These are phyloP conservation scores for Hysterium pulicare DNA, from an alignment of 2,329 filamentous ascomycete genomes.

Conservation along the genomic window DNA sequence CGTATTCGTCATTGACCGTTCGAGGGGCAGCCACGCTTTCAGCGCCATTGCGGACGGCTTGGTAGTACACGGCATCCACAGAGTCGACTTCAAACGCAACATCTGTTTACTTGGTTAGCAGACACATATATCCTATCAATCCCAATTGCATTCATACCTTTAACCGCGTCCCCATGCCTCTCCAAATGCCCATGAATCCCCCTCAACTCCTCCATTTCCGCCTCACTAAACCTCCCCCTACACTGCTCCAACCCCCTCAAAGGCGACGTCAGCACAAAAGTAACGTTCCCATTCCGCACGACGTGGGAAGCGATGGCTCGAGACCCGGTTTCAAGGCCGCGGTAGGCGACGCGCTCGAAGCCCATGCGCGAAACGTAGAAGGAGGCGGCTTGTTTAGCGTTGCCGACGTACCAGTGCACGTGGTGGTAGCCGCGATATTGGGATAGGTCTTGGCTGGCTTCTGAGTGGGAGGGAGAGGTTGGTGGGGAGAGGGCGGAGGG, in stretches of 20 bases:
- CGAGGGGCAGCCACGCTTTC: conserved; percentile 61
- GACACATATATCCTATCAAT: background rate
- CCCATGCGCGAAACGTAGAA: conserved; percentile 88
- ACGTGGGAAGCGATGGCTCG: conserved; percentile 81
- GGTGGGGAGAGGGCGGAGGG: conserved; percentile 27
- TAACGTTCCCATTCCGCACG: conserved; percentile 69
- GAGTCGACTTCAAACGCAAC: conserved; percentile 93
- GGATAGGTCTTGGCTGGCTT: conserved; percentile 44
- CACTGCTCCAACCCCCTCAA: conserved; percentile 51
- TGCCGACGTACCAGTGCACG: conserved; percentile 94
- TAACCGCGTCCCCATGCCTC: conserved; percentile 87
- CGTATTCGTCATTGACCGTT: conserved; percentile 55
- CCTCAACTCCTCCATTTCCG: conserved; percentile 63
- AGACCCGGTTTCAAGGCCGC: conserved; percentile 82
- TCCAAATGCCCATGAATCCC: conserved; percentile 83
- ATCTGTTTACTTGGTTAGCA: conserved; percentile 46
- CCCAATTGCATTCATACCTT: conserved; percentile 40
- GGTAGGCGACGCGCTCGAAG: conserved; percentile 78
- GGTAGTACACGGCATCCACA: conserved; percentile 73
- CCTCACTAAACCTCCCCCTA: conserved; percentile 31
- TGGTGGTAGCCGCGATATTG: conserved; percentile 84
- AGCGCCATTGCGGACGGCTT: conserved; percentile 65
- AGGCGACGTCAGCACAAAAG: conserved; percentile 81
- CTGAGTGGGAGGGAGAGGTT: conserved; percentile 16
- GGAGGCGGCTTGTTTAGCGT: conserved; percentile 89